phyloP scores from a whole-genome alignment of 495 filamentous ascomycete genomes.

The Cladorrhinum samala region DNA sequence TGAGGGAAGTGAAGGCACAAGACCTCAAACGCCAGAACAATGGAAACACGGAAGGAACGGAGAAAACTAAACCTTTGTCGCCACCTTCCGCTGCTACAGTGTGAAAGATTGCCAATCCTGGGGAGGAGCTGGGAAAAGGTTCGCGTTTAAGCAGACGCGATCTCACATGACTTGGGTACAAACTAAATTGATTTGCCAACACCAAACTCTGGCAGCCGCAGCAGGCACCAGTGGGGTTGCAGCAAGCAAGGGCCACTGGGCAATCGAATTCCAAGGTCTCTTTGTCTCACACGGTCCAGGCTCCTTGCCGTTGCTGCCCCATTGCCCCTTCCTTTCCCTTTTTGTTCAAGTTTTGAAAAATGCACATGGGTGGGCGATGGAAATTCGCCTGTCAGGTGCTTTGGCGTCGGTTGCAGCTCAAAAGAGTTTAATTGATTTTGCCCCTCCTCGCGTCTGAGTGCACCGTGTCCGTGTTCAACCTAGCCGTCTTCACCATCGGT shows the following conservation, averaged over 20 bases:
- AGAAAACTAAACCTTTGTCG: background rate
- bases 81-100: constrained; percentile 7
- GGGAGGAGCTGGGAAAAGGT: constrained; percentile 1
- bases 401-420: constrained; percentile 17
- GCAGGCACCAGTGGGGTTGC: no score
- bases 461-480: constrained; percentile 5
- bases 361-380: background rate
- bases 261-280: background rate
- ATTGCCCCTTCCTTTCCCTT: background rate
- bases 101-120: no score
- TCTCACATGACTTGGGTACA: constrained; percentile 21
- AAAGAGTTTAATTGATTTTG: constrained; percentile 20
- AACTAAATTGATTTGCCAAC: constrained; percentile 7
- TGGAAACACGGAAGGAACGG: background rate
- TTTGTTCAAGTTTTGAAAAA: background rate
- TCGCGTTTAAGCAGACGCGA: constrained; percentile 22
- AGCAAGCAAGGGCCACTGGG: constrained; percentile 1
- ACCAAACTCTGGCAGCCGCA: background rate
- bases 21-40: no score
- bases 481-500: background rate
- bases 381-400: constrained; percentile 19
- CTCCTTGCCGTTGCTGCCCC: background rate
- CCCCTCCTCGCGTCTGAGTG: constrained; percentile 29
- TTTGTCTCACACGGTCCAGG: constrained; percentile 1
- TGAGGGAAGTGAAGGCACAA: no score